These are phyloP conservation scores for Pyrenochaeta sp. DNA, from an alignment of 2,329 filamentous ascomycete species.

Conservation along the genomic window DNA sequence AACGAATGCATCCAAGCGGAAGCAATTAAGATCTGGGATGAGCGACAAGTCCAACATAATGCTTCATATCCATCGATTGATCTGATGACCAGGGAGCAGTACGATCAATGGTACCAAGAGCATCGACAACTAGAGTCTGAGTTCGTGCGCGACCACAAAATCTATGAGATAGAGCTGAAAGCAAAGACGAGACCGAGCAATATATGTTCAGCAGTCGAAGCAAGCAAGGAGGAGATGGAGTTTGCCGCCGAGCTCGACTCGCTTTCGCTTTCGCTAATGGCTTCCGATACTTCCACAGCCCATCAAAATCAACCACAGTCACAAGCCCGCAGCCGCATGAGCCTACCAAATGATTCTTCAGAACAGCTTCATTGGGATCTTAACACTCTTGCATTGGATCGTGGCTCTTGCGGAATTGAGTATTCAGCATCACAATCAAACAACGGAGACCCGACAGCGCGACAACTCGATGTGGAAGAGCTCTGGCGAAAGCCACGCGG, in stretches of 20 bases:
- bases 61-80: slow-evolving; percentile 36
- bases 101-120: slow-evolving; percentile 43
- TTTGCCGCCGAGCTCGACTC: slow-evolving; percentile 44
- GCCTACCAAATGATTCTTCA: slow-evolving; percentile 41
- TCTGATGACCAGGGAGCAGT: slow-evolving; percentile 43
- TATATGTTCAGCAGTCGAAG: slow-evolving; percentile 38
- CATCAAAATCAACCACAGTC: slow-evolving; percentile 10
- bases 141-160: slow-evolving; percentile 33
- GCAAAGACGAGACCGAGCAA: slow-evolving; percentile 38
- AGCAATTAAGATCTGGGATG: slow-evolving; percentile 35
- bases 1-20: slow-evolving; percentile 44
- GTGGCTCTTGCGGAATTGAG: slow-evolving; percentile 44
- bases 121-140: slow-evolving; percentile 37
- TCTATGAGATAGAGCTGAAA: slow-evolving; percentile 37
- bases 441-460: slow-evolving; percentile 15
- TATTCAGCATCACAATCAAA: slow-evolving; percentile 28
- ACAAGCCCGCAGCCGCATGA: slow-evolving; percentile 28
- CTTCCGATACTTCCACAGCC: slow-evolving; percentile 24
- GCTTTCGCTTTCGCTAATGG: slow-evolving; percentile 39
- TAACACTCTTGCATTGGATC: slow-evolving; percentile 40
- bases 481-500: slow-evolving; percentile 36
- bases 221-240: slow-evolving; percentile 40
- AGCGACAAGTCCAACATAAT: slow-evolving; percentile 37
- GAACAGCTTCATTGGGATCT: slow-evolving; percentile 49
- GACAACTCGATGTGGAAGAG: slow-evolving; percentile 28